A percentile compares a stretch with the other conserved stretches of the same genome.
Evolutionary conservation across 2,329 filamentous ascomycete species (phyloP).

Genomic region (Colletotrichum sp.): DNA sequence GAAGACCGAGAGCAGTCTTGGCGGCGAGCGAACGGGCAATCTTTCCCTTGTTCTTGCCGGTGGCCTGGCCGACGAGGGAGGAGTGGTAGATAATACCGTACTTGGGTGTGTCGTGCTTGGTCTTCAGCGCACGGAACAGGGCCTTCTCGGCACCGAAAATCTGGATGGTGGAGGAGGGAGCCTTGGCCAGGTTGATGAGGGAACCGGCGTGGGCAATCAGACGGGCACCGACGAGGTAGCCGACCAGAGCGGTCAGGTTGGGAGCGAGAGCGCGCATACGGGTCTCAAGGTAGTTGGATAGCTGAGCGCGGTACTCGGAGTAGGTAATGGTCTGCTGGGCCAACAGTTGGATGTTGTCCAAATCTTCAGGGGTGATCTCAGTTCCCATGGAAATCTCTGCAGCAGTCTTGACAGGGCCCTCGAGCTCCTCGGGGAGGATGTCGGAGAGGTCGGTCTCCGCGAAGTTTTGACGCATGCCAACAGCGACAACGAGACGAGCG

Average conservation of each 20-base stretch:
- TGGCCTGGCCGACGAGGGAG: slow-evolving; percentile 94
- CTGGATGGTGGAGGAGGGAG: slow-evolving; percentile 93
- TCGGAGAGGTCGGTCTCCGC: slow-evolving; percentile 81
- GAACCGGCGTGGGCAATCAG: slow-evolving; percentile 95
- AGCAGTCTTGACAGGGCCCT: slow-evolving; percentile 87
- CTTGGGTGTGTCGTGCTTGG: slow-evolving; percentile 98
- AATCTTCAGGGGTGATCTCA: slow-evolving; percentile 90
- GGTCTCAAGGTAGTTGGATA: slow-evolving; percentile 86
- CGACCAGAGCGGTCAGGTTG: slow-evolving; percentile 91
- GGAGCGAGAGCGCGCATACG: slow-evolving; percentile 98
- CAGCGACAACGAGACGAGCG: slow-evolving; percentile 82
- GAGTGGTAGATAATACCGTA: slow-evolving; percentile 95
- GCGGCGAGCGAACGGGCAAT: slow-evolving; percentile 95
- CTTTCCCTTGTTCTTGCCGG: slow-evolving; percentile 99
- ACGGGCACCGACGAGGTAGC: slow-evolving; percentile 91
- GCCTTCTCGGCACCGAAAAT: slow-evolving; percentile 99
- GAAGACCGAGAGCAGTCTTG: slow-evolving; percentile 90
- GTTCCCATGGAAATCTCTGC: slow-evolving; percentile 99
- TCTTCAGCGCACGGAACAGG: slow-evolving; percentile 97
- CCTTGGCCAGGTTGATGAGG: slow-evolving; percentile 93
- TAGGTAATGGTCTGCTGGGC: slow-evolving; percentile 94
- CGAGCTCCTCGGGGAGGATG: slow-evolving; percentile 94
- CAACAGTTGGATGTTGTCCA: slow-evolving; percentile 89
- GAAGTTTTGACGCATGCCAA: slow-evolving; percentile 87
- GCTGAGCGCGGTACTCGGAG: slow-evolving; percentile 86